Evolutionary conservation across 2,329 filamentous ascomycete genomes (phyloP).

Genomic region (Ceratocystis smalleyi): DNA sequence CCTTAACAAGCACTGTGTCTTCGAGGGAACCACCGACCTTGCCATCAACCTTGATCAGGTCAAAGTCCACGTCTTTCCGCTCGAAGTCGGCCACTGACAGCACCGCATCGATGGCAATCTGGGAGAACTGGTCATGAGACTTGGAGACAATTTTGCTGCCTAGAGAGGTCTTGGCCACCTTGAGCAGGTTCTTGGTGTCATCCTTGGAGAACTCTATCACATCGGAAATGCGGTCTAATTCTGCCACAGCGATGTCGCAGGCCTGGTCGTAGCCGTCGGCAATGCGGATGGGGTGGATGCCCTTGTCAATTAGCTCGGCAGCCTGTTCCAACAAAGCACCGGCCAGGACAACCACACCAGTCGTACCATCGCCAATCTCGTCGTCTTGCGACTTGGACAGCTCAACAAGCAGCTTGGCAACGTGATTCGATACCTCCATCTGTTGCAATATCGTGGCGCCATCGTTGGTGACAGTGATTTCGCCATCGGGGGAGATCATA

Average conservation of each 20-base stretch:
- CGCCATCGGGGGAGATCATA: slow-evolving; percentile 92
- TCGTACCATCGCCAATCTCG: slow-evolving; percentile 96
- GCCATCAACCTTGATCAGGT: slow-evolving; percentile 97
- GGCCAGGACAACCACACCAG: slow-evolving; percentile 89
- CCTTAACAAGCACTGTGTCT: slow-evolving; percentile 87
- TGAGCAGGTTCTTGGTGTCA: slow-evolving; percentile 71
- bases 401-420: slow-evolving; percentile 90
- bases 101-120: slow-evolving; percentile 93
- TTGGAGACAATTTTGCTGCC: slow-evolving; percentile 99
- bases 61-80: slow-evolving; percentile 94
- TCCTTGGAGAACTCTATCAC: slow-evolving; percentile 70
- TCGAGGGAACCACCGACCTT: slow-evolving; percentile 91
- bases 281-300: slow-evolving; percentile 96
- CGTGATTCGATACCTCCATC: slow-evolving; percentile 99
- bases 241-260: slow-evolving; percentile 86
- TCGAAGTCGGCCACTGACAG: slow-evolving; percentile 91
- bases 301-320: slow-evolving; percentile 96
- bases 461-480: slow-evolving; percentile 98
- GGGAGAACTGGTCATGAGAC: slow-evolving; percentile 92
- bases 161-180: slow-evolving; percentile 87
- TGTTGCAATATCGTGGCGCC: slow-evolving; percentile 92
- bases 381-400: slow-evolving; percentile 97
- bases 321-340: slow-evolving; percentile 92
- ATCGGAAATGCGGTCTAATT: slow-evolving; percentile 88
- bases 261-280: slow-evolving; percentile 96